Conservation (phyloP, 768 basidiomycete species). For the Mycena galericulata region DNA sequence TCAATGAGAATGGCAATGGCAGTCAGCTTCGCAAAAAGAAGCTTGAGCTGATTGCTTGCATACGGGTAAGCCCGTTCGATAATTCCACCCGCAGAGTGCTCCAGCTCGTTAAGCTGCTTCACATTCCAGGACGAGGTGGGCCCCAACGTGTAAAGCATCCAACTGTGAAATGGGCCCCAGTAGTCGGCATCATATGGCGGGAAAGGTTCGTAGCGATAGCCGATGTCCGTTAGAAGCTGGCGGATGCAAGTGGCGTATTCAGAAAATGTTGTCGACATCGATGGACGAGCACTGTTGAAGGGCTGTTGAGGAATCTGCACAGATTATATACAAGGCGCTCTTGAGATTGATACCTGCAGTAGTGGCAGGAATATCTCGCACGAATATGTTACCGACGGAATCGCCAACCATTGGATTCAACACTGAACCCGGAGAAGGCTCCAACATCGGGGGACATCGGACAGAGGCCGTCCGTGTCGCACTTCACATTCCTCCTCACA, state of each 20-base stretch:
- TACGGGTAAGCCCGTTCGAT: slow-evolving; percentile 17
- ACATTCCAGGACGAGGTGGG: slow-evolving; percentile 7
- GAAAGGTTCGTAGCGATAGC: not conserved
- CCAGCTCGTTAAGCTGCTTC: slow-evolving; percentile 6
- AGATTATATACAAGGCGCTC: too few relatives aligned
- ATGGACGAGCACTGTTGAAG: too few relatives aligned
- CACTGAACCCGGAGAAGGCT: too few relatives aligned
- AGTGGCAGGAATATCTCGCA: too few relatives aligned
- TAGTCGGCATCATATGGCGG: slow-evolving; percentile 4
- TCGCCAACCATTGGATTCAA: too few relatives aligned
- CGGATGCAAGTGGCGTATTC: not conserved
- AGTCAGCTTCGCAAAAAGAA: slow-evolving; percentile 20
- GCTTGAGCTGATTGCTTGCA: slow-evolving; percentile 4
- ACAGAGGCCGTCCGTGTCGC: too few relatives aligned
- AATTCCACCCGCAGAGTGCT: slow-evolving; percentile 11
- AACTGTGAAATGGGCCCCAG: slow-evolving; percentile 12
- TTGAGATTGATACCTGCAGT: too few relatives aligned
- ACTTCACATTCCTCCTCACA: too few relatives aligned
- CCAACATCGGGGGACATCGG: too few relatives aligned
- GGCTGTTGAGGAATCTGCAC: too few relatives aligned
- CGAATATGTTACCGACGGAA: too few relatives aligned
- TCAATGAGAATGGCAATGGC: slow-evolving; percentile 21
- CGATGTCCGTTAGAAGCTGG: slow-evolving; percentile 8
- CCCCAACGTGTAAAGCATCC: slow-evolving; percentile 3
- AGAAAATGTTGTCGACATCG: not conserved